These are phyloP conservation scores for Calocybe cyanea DNA, from an alignment of 768 basidiomycete species.

Conservation along the genomic window DNA sequence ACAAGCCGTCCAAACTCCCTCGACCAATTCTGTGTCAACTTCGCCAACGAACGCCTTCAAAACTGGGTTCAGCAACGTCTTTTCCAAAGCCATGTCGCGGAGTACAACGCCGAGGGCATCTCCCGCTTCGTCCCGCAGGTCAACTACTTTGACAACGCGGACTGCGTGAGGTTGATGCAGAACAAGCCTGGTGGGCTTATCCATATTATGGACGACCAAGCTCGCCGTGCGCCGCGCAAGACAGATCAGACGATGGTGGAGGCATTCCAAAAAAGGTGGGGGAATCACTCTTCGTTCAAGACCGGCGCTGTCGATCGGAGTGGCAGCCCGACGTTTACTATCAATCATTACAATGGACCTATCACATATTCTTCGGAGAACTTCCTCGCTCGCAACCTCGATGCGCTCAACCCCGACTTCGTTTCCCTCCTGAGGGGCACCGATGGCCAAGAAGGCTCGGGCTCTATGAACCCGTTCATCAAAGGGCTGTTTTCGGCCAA, in stretches of 20 bases:
- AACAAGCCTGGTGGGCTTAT: slow-evolving; percentile 87
- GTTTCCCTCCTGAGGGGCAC: slow-evolving; percentile 80
- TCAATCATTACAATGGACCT: slow-evolving; percentile 88
- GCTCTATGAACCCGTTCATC: slow-evolving; percentile 88
- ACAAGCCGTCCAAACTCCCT: slow-evolving; percentile 86
- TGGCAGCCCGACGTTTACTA: slow-evolving; percentile 82
- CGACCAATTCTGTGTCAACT: slow-evolving; percentile 96
- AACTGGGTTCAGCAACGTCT: slow-evolving; percentile 75
- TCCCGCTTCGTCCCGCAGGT: slow-evolving; percentile 62
- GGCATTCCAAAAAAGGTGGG: slow-evolving; percentile 92
- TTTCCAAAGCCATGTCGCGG: slow-evolving; percentile 77
- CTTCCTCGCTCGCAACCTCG: slow-evolving; percentile 86
- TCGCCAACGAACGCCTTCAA: slow-evolving; percentile 90
- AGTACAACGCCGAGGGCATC: slow-evolving; percentile 84
- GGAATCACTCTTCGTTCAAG: slow-evolving; percentile 91
- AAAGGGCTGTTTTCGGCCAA: slow-evolving; percentile 86
- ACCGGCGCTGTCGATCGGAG: slow-evolving; percentile 68
- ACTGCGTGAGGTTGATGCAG: slow-evolving; percentile 83
- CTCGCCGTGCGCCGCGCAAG: slow-evolving; percentile 81
- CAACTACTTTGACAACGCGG: slow-evolving; percentile 87
- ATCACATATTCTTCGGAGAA: slow-evolving; percentile 90
- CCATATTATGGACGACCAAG: slow-evolving; percentile 98
- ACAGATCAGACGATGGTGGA: slow-evolving; percentile 93
- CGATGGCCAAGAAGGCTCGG: slow-evolving; percentile 61
- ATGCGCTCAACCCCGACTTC: slow-evolving; percentile 90